Percentiles rank a stretch among this genome's conserved stretches.
These are phyloP conservation scores for Guyanaporus albipodus DNA, from an alignment of 768 basidiomycete genomes.

Conservation along the genomic window DNA sequence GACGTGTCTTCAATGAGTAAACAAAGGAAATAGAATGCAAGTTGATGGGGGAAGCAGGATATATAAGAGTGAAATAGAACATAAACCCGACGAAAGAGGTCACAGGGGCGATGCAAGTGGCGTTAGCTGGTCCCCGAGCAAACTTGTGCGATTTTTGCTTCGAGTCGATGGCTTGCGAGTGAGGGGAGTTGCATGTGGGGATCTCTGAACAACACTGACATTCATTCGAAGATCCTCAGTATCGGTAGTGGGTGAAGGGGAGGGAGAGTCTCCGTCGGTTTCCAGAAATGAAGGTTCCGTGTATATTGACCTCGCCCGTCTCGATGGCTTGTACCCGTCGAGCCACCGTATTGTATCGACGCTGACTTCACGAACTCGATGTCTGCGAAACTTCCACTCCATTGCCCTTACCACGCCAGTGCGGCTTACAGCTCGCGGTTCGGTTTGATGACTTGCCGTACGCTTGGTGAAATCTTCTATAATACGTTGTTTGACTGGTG, in stretches of 20 bases:
- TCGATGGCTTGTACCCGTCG: slow-evolving; percentile 54
- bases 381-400: slow-evolving; percentile 57
- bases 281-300: slow-evolving; percentile 36
- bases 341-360: slow-evolving; percentile 63
- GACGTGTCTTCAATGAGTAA: background rate
- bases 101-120: slow-evolving; percentile 16
- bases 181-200: slow-evolving; percentile 45
- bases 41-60: background rate
- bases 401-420: slow-evolving; percentile 41
- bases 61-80: slow-evolving; percentile 4
- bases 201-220: slow-evolving; percentile 32
- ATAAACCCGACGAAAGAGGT: background rate
- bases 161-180: slow-evolving; percentile 63
- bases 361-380: slow-evolving; percentile 58
- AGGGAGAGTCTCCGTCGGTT: slow-evolving; percentile 21
- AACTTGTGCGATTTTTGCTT: slow-evolving; percentile 51
- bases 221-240: slow-evolving; percentile 33
- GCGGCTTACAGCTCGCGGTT: slow-evolving; percentile 38
- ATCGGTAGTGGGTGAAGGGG: slow-evolving; percentile 32
- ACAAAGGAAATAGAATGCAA: background rate
- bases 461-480: slow-evolving; percentile 16
- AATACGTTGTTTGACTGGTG: slow-evolving; percentile 44
- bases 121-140: slow-evolving; percentile 31
- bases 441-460: slow-evolving; percentile 18
- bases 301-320: slow-evolving; percentile 48